phyloP scores from a whole-genome alignment of 495 filamentous ascomycete genomes.

The Penicillium verhagenii region DNA sequence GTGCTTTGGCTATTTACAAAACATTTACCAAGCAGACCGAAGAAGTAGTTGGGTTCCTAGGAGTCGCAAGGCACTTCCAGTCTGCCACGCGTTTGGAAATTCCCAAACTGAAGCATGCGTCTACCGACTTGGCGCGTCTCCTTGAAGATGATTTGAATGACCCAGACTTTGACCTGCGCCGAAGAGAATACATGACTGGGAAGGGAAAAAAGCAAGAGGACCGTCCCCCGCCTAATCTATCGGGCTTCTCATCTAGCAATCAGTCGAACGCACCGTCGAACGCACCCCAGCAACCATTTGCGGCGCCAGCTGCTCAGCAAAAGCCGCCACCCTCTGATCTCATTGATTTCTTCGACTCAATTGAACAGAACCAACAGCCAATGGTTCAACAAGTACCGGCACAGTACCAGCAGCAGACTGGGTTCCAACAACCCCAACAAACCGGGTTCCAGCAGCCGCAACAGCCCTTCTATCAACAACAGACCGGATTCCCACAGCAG shows the following conservation, averaged over 20 bases:
- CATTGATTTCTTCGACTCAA: conserved; percentile 98
- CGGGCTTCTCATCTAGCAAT: conserved; percentile 17
- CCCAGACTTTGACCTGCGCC: conserved; percentile 91
- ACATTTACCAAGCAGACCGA: conserved; percentile 92
- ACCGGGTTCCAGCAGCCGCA: conserved; percentile 32
- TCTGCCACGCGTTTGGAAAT: conserved; percentile 90
- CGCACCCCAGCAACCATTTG: conserved; percentile 7
- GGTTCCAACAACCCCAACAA: conserved; percentile 47
- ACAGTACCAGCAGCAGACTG: conserved; percentile 51
- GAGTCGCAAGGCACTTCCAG: conserved; percentile 83
- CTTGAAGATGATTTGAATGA: conserved; percentile 95
- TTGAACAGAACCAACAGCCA: conserved; percentile 84
- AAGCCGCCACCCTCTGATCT: conserved; percentile 72
- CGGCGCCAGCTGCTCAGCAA: conserved; percentile 20
- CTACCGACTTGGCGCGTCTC: conserved; percentile 81
- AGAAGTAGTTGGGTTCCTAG: conserved; percentile 85
- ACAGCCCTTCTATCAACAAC: conserved; percentile 33
- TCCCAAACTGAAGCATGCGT: conserved; percentile 96
- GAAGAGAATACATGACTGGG: conserved; percentile 84
- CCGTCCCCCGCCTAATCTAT: conserved; percentile 21
- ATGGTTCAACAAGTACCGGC: conserved; percentile 46
- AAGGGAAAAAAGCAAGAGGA: conserved; percentile 58
- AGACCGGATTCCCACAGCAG: conserved; percentile 36
- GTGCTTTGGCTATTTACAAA: conserved; percentile 90
- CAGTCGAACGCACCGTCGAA: conserved; percentile 25